Conservation (phyloP, 441 rosid species). For the Adansonia gregorii region DNA sequence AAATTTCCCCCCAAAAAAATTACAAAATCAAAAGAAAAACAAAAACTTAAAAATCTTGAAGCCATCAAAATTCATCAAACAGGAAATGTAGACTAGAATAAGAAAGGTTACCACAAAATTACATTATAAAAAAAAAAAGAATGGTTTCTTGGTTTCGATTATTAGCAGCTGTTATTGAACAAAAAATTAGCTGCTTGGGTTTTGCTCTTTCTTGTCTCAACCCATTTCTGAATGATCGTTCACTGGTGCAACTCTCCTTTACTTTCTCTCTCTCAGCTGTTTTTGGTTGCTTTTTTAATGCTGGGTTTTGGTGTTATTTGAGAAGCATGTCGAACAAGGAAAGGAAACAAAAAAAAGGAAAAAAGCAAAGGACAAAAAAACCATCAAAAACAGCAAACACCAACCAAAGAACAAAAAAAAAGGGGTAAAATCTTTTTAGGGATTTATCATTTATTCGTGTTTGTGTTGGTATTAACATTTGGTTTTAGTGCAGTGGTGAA, state of each 20-base stretch:
- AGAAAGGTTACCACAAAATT: conserved; percentile 28
- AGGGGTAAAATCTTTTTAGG: neutral
- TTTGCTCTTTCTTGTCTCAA: conserved; percentile 17
- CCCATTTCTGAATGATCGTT: conserved; percentile 44
- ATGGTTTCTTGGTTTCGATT: neutral
- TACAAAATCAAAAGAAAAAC: neutral
- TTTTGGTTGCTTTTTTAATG: conserved; percentile 33
- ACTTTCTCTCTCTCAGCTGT: conserved; percentile 19
- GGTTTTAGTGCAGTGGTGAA: neutral
- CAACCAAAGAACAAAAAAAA: neutral
- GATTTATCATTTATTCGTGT: neutral
- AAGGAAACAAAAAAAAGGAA: neutral
- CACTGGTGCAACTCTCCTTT: neutral
- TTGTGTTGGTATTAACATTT: neutral
- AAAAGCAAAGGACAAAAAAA: neutral
- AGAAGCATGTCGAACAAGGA: conserved; percentile 17
- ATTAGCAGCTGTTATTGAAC: conserved; percentile 22
- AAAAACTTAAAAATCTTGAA: neutral
- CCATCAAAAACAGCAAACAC: neutral
- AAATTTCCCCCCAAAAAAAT: neutral
- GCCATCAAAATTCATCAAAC: conserved; percentile 17
- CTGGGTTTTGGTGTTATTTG: conserved; percentile 16
- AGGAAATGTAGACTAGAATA: neutral
- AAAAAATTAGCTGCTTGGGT: conserved; percentile 5
- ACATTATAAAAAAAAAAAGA: neutral